Evolutionary conservation across 345 rosid genomes (phyloP), one percentile per base, ranked within the genome.

Genomic region (Reutealis trisperma): DNA sequence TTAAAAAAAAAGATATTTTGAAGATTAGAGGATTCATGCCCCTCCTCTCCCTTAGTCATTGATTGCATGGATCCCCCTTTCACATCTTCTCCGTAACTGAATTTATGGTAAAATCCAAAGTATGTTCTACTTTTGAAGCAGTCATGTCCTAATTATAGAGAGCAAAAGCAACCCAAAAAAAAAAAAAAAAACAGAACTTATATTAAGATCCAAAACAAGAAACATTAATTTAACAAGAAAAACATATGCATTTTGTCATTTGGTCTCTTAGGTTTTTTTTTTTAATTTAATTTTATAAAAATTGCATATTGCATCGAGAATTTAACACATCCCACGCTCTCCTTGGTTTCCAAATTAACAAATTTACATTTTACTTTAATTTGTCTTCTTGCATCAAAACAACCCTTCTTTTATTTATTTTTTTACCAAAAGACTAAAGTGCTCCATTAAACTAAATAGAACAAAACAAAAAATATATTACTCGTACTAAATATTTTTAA

Each of bases 321-420:
- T 75, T 80, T 67, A 74, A 82, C 82, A 75, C 79, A 74, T 52
- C 77, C 82, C 81, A 77, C 82, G 83, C 82, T 61, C n/a, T 80
- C 27, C 78, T 80, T 75, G 84, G 81, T 80, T 80, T 70, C 77
- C 64, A 57, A 74, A 75, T 67, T 72, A 25, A 4, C 61, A 73
- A 30, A 63, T 59, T 59, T 65, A 71, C 79, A 63, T 64, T 51
- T 63, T 32, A 44, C 63, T 51, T 57, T 61, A n/a, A n/a, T n/a
- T 80, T 76, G 80, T 67, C 79, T 77, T 81, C 81, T 41, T 72
- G 54, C 79, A 70, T 65, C 63, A 67, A 60, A 80, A 68, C 45
- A 61, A 24, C 77, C 54, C 45, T 75, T 79, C 51, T 47, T 47
- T 47, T 47, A 0, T 10, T 11, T 45, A 6, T 47, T 12, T 8